Evolutionary conservation across 345 rosid species (phyloP), one percentile per base, ranked within the genome.

Genomic region (Clausena lansium): DNA sequence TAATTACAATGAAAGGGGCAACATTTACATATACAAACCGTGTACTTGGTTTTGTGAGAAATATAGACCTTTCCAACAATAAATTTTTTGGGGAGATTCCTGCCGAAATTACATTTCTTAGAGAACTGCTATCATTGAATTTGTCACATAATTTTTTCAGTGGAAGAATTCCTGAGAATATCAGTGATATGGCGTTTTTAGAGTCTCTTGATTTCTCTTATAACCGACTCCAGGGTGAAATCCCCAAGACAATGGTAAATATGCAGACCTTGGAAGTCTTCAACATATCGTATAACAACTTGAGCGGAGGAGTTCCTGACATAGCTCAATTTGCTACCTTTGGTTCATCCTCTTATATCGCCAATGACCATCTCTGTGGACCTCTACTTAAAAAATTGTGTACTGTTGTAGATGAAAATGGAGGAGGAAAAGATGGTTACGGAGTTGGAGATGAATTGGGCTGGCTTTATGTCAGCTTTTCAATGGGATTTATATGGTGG

Each of bases 221-320:
- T 13, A 61, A 61, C 28, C 36, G 7, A 6, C 35, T 61, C 15
- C 6, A 14, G 2, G 65, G 65, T 4, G 15, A 13, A 61, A 28
- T 61, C 35, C 66, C 22, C 6, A 15, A 28, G 35, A 27, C 0
- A 3, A 5, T 14, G 30, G 15, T 33, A 28, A 14, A 33, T 28
- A 28, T 61, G 36, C 0, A 7, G 1, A 5, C 0, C 0, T 13
- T 61, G 33, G 0, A 0, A 27, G 0, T 4, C 28, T 0, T 28
- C 9, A 8, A 61, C 0, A 0, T 61, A 14, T 61, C 66, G 6
- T 13, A 28, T 19, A 61, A 61, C 22, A 28, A 28, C 36, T 61
- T 61, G 66, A 61, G 20, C 8, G 66, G 36, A 2, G 17, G 28
- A 61, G 30, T 61, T 61, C 66, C 22, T 27, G 0, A 4, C 28